Base-by-base conservation (phyloP, 345 rosid genomes). In the Bruguiera parviflora region DNA sequence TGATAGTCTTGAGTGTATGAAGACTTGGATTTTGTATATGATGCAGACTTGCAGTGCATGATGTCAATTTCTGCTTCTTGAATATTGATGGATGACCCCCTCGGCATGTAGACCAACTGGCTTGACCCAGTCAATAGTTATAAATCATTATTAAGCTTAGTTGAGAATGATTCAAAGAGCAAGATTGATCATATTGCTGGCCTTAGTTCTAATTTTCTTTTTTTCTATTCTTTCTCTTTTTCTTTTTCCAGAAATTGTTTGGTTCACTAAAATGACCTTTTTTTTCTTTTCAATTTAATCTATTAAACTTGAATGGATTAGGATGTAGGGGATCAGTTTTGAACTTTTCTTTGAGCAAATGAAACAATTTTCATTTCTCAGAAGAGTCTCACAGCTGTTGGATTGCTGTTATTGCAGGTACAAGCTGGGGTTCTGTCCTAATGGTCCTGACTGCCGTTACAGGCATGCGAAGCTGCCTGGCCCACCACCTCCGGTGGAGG, bases 371-470 rank as follows among this genome's bases (percentile, higher is more conserved):
- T 43, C 9, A 43, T 43, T 13, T 43, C 49, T 11, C 49, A 43
- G 49, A 43, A 43, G 8, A 5, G 49, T 43, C 49, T 43, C 47
- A 52, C 56, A 53, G 24, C 24, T 13, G 13, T n/a, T 56, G 59
- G 25, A 24, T 6, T 65, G 61, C 20, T 65, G 21, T 64, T 33
- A 58, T 69, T 79, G 67, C 75, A 96, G 98, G 99, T 96, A 89
- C 82, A 96, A 96, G 87, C 75, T 92, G 55, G 99, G 99, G 16
- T 96, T 96, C 80, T 92, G 99, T 79, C 99, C 99, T 51, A 92
- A 92, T 83, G 99, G 98, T 81, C 88, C 95, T 53, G 98, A 92
- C 66, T 96, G 98, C 72, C 86, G 98, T 29, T 96, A 92, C 60
- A 85, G 98, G 84, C 99, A 96, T 70, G 97, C 91, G 3, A 92